Evolutionary conservation across 768 basidiomycete genomes (phyloP), one percentile per base, ranked within the genome.

Genomic region (Strobilomyces echinocephalus): DNA sequence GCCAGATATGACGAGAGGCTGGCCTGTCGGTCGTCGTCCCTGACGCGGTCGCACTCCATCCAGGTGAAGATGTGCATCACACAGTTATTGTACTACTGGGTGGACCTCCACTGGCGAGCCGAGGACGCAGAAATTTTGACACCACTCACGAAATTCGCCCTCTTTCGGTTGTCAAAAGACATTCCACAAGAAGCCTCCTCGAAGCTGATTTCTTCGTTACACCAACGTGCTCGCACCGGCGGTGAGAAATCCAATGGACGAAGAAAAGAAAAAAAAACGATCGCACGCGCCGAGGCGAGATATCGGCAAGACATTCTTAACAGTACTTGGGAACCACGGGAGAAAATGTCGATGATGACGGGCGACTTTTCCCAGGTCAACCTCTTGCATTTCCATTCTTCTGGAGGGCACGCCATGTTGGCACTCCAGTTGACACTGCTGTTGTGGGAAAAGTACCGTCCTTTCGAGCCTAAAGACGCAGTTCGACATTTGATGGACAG

Each of bases 1-100:
- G 64, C 63, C 6, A 79, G 86, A 39, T 91, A 80, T 66, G 67
- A 79, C 48, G 73, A 76, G 52, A 36, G 24, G 31, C 31, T 48
- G 45, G 16, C 14, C 33, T 57, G 24, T 53, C 63, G 46, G 59
- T 67, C 49, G 16, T 62, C 58, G 51, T 49, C 63, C 65, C 50
- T 79, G 66, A 72, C 63, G 54, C 61, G 70, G 58, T 61, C 72
- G 24, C 76, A 81, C 53, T 73, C 76, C 7, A 68, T 74, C 28
- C 76, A 77, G 14, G 72, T 83, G 34, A 82, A 81, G 48, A 69
- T 82, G 49, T 75, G 82, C n/a, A 75, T 88, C 16, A 79, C 77
- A 43, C 81, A 80, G 61, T 60, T 84, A 21, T 60, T 90, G 52
- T 76, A 81, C 59, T 72, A 76, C n/a, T 91, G 88, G 88, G 73